Conservation (phyloP, 1,139 yeast species). For the Suhomyces bribrorum region DNA sequence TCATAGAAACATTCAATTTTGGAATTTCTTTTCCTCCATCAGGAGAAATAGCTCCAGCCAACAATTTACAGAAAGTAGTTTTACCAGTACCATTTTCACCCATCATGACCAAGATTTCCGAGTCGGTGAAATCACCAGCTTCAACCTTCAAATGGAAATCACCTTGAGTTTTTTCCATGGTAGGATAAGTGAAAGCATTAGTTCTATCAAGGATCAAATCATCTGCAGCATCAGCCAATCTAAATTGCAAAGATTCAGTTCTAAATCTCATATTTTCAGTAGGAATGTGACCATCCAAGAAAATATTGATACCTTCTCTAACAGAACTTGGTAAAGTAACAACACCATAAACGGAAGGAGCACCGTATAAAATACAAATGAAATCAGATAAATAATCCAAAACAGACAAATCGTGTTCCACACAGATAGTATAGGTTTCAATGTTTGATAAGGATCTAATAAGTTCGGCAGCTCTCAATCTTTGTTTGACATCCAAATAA, state of each 20-base stretch:
- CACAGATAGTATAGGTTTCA: slow-evolving; percentile 85
- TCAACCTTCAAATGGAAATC: slow-evolving; percentile 84
- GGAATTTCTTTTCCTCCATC: slow-evolving; percentile 80
- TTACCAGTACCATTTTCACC: slow-evolving; percentile 99
- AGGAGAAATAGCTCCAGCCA: slow-evolving; percentile 90
- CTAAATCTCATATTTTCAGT: slow-evolving; percentile 96
- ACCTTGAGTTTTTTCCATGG: slow-evolving; percentile 89
- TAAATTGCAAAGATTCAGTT: slow-evolving; percentile 90
- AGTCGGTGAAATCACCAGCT: slow-evolving; percentile 89
- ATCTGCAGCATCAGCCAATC: slow-evolving; percentile 90
- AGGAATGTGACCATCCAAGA: slow-evolving; percentile 96
- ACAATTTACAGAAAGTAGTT: slow-evolving; percentile 91
- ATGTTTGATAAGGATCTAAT: slow-evolving; percentile 81
- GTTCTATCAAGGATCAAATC: slow-evolving; percentile 75
- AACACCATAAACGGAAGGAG: slow-evolving; percentile 97
- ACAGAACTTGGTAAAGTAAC: slow-evolving; percentile 95
- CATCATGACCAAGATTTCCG: slow-evolving; percentile 98
- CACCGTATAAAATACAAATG: slow-evolving; percentile 95
- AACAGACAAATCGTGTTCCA: slow-evolving; percentile 97
- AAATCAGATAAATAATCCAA: slow-evolving; percentile 94
- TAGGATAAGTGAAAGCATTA: slow-evolving; percentile 74
- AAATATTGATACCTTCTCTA: slow-evolving; percentile 97
- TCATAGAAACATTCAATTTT: slow-evolving; percentile 89
- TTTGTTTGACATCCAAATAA: slow-evolving; percentile 95
- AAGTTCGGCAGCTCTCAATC: slow-evolving; percentile 94